Evolutionary conservation across 1,284 basidiomycete genomes (phyloP), one percentile per base, ranked within the genome.

Genomic region (Hymenochaete sp.): DNA sequence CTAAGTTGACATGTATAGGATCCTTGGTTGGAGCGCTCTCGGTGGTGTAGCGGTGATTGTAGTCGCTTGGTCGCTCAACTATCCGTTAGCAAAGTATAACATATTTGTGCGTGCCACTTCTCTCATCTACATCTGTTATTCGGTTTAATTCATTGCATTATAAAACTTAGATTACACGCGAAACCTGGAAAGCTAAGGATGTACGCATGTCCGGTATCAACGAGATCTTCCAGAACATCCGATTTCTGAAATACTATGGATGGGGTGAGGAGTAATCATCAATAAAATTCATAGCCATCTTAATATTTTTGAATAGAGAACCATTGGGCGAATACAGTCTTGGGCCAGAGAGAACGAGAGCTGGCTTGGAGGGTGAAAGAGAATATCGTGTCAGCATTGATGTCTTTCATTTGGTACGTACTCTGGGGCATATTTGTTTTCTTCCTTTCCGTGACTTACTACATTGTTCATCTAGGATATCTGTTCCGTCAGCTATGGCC

Each of bases 11-110:
- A 14, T 25, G n/a, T 50, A 91, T 64, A 88, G 85, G 41, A 67
- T 92, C 22, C 71, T 92, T 31, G 89, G 89, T 6, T 89, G 85
- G 83, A 84, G 84, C 35, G 78, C 84, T 0, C 68, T 92, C 24
- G 78, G 80, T 10, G 86, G 86, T n/a, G 77, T 90, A 3, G 67
- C 71, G 11, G 76, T 89, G 22, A 72, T 91, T 13, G 57, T 81
- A 3, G 52, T 85, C 3, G 79, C 79, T 3, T 80, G 80, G 48
- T 66, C 77, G 1, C 55, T 84, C 51, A 83, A 82, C 57, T 79
- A 77, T 51, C 75, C 77, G 2, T 59, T 87, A 36, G 75, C 74
- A 4, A 75, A 71, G 55, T 77, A 80, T 50, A 79, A 79, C 52
- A 68, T 90, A 47, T 71, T 67, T 46, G 80, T 83, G 49, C 47